phyloP scores from a whole-genome alignment of 2,329 filamentous ascomycete genomes.

The Neofusicoccum umdonicola region DNA sequence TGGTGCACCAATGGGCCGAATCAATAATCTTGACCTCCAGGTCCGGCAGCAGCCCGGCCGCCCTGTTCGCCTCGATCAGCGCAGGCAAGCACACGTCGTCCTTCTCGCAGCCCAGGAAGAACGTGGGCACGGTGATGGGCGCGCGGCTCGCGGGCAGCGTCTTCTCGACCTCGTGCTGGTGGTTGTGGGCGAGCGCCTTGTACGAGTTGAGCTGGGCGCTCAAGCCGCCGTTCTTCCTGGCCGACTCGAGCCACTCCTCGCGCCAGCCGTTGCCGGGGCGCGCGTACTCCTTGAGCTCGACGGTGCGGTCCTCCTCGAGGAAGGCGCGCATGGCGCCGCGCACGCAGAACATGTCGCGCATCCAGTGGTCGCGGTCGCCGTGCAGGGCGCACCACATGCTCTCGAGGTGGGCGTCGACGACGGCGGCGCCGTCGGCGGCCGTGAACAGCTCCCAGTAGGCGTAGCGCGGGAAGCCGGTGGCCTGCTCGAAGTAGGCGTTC shows the following conservation, averaged over 20 bases:
- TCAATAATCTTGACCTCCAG: slow-evolving; percentile 35
- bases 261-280: slow-evolving; percentile 27
- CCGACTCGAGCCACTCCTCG: slow-evolving; percentile 34
- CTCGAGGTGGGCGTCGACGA: slow-evolving; percentile 42
- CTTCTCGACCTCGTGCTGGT: slow-evolving; percentile 30
- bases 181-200: slow-evolving; percentile 25
- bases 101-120: slow-evolving; percentile 35
- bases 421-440: slow-evolving; percentile 35
- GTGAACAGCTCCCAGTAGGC: slow-evolving; percentile 51
- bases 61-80: slow-evolving; percentile 27
- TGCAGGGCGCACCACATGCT: slow-evolving; percentile 37
- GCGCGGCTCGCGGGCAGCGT: slow-evolving; percentile 23
- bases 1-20: slow-evolving; percentile 35
- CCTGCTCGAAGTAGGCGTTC: slow-evolving; percentile 32
- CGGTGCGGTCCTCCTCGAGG: slow-evolving; percentile 20
- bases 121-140: slow-evolving; percentile 35
- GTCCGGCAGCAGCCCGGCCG: slow-evolving; percentile 30
- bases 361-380: slow-evolving; percentile 29
- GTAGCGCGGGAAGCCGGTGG: slow-evolving; percentile 38
- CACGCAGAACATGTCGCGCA: slow-evolving; percentile 38
- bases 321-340: slow-evolving; percentile 35
- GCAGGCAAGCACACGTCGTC: slow-evolving; percentile 37
- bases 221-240: slow-evolving; percentile 32
- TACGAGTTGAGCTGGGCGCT: slow-evolving; percentile 41
- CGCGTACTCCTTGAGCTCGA: slow-evolving; percentile 34